Evolutionary conservation across 192 early-diverging fungal species (phyloP), one percentile per base, ranked within the genome.

Genomic region (Coemansia sp.): DNA sequence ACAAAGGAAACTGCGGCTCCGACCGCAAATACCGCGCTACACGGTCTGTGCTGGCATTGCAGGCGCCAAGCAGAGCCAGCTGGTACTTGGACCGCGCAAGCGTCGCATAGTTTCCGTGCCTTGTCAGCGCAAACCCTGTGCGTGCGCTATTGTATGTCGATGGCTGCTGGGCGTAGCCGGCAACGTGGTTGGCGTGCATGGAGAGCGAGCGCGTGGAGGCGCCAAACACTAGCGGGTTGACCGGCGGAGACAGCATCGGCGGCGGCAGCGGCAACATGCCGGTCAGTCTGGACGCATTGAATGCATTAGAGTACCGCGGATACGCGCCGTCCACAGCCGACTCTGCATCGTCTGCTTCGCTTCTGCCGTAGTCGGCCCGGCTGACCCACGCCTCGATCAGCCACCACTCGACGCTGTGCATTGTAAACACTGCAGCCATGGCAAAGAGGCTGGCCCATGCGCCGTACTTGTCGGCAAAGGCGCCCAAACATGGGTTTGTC

Each of bases 331-430:
- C 38, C 20, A 48, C 55, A 12, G 45, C 55, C n/a, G 39, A 48
- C 9, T 67, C 65, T 38, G 58, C 58, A 20, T 67, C 70, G 41
- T 52, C 69, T 6, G 24, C 18, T 18, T 5, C 39, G 12, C 39
- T 41, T 8, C 53, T 9, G 24, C 24, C 11, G 60, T 11, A 26
- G 35, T 39, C 38, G 56, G 34, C 48, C 1, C 64, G 60, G 33
- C 48, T 46, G 16, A 67, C 23, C 77, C 77, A 79, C 10, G 65
- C 62, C 52, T 74, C 72, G 12, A 74, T 51, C 45, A 79, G 68
- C 77, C 77, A 79, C 77, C 86, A 84, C 74, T 91, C 90, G 35
- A 88, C 70, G 62, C 84, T 73, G 60, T 91, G 89, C 73, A 91
- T 86, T 18, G 69, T 64, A 20, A 91, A 72, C 12, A 88, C 78